Conservation (phyloP, 441 rosid genomes). For the Gossypium laxum region DNA sequence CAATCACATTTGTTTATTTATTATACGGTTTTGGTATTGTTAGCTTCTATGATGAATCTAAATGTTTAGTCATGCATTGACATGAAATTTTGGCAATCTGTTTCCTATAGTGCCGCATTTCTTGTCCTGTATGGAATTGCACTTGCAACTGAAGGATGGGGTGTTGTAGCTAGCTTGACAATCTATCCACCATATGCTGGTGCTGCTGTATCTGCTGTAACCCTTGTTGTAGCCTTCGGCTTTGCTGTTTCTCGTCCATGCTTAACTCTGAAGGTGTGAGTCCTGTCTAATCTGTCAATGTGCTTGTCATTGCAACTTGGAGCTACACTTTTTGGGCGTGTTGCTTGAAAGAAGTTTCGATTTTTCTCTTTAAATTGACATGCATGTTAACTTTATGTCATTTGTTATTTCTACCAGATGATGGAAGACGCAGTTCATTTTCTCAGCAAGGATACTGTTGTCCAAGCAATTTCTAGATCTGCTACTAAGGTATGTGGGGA, state of each 20-base stretch:
- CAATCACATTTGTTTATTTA: neutral
- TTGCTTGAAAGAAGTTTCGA: neutral
- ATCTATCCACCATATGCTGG: conserved; percentile 99
- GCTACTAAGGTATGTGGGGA: conserved; percentile 78
- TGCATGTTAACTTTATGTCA: conserved; percentile 1
- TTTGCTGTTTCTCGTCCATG: conserved; percentile 99
- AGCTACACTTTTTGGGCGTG: neutral
- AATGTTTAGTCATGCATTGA: conserved; percentile 13
- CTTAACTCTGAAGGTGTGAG: conserved; percentile 76
- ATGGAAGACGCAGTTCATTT: conserved; percentile 99
- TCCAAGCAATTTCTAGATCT: conserved; percentile 96
- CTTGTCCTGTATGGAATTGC: conserved; percentile 97
- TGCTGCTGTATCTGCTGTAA: conserved; percentile 97
- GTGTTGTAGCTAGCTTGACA: conserved; percentile 96
- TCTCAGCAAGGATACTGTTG: conserved; percentile 91
- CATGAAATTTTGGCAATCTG: conserved; percentile 15
- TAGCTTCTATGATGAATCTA: neutral
- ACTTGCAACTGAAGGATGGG: conserved; percentile 99
- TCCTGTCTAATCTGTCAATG: conserved; percentile 8
- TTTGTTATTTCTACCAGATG: conserved; percentile 51
- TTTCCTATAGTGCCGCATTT: conserved; percentile 70
- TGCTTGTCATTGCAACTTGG: conserved; percentile 10
- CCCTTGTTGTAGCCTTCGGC: conserved; percentile 97
- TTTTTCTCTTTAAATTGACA: neutral
- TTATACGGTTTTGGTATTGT: neutral